Evolutionary conservation across 352 stramenopile species (phyloP), one percentile per base, ranked within the genome.

Genomic region (Phytophthora multivora): DNA sequence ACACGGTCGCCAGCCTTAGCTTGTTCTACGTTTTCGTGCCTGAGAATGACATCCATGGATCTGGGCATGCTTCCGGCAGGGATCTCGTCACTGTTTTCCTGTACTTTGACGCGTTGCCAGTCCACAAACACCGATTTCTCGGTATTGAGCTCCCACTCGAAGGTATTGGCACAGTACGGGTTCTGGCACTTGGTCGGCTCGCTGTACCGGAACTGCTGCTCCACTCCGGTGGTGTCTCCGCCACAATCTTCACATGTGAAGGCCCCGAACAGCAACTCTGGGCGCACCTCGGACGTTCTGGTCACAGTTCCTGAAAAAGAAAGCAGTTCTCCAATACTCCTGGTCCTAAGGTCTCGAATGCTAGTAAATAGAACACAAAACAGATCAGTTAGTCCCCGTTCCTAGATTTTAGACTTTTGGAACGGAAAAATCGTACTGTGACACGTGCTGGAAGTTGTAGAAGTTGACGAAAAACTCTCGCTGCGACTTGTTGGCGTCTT

Each of bases 41-140:
- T 75, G 30, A 99, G 66, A 57, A 99, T 98, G 9, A 99, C 91
- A 64, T 99, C 97, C 49, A 99, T 93, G 1, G 87, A 97, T 9
- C 98, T 75, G 5, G 98, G 98, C 96, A 99, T 99, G 46, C 73
- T 96, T 12, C 98, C 98, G 0, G 98, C 83, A n/a, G 98, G 98
- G 58, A 99, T 99, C 65, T 99, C 97, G 61, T 99, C 93, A 33
- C 95, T 95, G 72, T 99, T 99, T 69, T 99, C 98, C 76, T 99
- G 98, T 16, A 99, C 94, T 39, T 98, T 93, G 31, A 99, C 77
- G 26, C 96, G 91, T 78, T 99, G 98, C 97, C 97, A 99, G 72
- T 99, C 98, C 11, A 98, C 94, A 66, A 99, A 99, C 30, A 97
- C 85, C 18, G 85, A 98, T 52, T 91, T 94, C 45, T 97, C 87